Evolutionary conservation across 352 stramenopile genomes (phyloP), one percentile per base, ranked within the genome.

Genomic region (Plasmopara muralis): DNA sequence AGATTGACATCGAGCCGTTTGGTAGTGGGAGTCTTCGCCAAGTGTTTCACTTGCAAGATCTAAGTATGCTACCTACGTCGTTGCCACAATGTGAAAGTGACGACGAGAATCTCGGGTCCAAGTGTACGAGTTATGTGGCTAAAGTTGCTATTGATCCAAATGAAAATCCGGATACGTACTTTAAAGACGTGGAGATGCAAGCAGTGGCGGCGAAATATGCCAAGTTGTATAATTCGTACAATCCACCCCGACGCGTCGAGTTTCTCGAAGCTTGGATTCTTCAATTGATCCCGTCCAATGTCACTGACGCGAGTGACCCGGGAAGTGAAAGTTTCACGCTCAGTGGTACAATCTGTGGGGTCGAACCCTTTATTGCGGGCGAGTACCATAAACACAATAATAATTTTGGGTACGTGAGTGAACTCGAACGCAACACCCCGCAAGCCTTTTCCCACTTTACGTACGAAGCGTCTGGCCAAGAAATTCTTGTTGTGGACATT

Each of bases 401-500:
- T 64, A 89, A 89, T 61, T 87, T 78, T 60, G 79, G 79, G 4
- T 89, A 87, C 45, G 79, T 89, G 31, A 89, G 79, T 38, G 76
- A 89, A 16, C 49, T 87, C 14, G 77, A 87, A 47, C 72, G 79
- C n/a, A 89, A 87, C 55, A 89, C 79, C 0, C 79, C 79, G 16
- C 79, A 89, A 43, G 80, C 93, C 3, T 98, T 98, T 60, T 96
- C 84, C 1, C 88, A 95, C 30, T 93, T 95, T 64, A 95, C 86
- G 16, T 97, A 95, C 62, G 93, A 97, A 56, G 83, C 83, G 0
- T 96, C 85, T 0, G 66, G 89, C n/a, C 85, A 89, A 43, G 72
- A 87, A 48, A 88, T 95, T 55, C 80, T 98, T 31, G 86, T 97
- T n/a, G 89, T 95, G 6, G 93, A 98, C 66, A 93, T 98, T 57